Evolutionary conservation across 768 basidiomycete genomes (phyloP).

Genomic region (Russula brevipes): DNA sequence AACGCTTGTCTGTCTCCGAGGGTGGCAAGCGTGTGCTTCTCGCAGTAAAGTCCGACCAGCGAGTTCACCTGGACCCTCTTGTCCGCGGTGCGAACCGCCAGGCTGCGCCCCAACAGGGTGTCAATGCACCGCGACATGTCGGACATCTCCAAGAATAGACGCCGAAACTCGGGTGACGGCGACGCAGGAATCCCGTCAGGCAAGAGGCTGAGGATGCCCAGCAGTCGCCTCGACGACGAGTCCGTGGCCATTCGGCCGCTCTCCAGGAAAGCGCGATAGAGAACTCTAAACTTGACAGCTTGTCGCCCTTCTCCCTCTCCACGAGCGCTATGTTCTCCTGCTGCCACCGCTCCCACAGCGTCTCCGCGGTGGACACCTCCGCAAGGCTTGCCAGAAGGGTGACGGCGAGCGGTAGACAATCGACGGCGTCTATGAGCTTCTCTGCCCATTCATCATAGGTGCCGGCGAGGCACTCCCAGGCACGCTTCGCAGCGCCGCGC

Average conservation of each 20-base stretch:
- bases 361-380: slow-evolving; percentile 16
- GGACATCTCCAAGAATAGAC: slow-evolving; percentile 4
- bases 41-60: slow-evolving; percentile 16
- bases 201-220: slow-evolving; percentile 16
- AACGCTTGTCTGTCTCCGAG: slow-evolving; percentile 1
- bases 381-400: slow-evolving; percentile 16
- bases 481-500: slow-evolving; percentile 12
- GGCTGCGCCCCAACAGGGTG: slow-evolving; percentile 15
- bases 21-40: neutral
- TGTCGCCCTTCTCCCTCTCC: slow-evolving; percentile 18
- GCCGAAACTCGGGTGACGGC: slow-evolving; percentile 1
- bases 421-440: slow-evolving; percentile 18
- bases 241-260: slow-evolving; percentile 13
- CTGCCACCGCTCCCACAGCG: slow-evolving; percentile 21
- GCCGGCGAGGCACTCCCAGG: slow-evolving; percentile 17
- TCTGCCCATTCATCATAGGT: slow-evolving; percentile 17
- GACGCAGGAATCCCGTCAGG: slow-evolving; percentile 11
- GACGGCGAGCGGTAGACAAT: slow-evolving; percentile 19
- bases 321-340: slow-evolving; percentile 15
- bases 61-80: slow-evolving; percentile 21
- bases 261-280: slow-evolving; percentile 20
- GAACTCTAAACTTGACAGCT: slow-evolving; percentile 10
- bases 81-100: slow-evolving; percentile 8
- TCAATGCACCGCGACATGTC: slow-evolving; percentile 10
- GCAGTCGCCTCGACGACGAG: slow-evolving; percentile 4